phyloP scores from a whole-genome alignment of 139 green algal species.

The Chlorella sorokiniana region DNA sequence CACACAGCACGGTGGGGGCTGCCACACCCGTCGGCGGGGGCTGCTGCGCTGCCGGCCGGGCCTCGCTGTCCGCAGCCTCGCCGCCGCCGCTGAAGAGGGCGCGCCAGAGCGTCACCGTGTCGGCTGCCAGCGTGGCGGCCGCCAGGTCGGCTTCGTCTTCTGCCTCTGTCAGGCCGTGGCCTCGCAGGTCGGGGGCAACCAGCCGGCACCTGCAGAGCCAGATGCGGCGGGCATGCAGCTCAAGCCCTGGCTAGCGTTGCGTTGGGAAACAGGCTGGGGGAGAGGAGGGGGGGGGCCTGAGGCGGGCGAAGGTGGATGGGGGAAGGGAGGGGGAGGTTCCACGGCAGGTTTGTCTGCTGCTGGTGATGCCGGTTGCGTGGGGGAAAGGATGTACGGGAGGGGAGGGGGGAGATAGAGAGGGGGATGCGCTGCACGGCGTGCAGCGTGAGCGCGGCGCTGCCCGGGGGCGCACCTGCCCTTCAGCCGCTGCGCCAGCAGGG shows the following conservation, averaged over 20 bases:
- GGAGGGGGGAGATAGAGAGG: too few relatives aligned
- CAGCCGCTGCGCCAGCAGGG: conserved; percentile 68
- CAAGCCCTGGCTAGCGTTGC: too few relatives aligned
- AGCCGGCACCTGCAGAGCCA: conserved; percentile 61
- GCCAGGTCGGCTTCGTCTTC: conserved; percentile 72
- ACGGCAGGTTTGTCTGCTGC: too few relatives aligned
- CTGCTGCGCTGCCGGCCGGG: neutral
- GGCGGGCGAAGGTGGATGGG: too few relatives aligned
- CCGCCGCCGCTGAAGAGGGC: conserved; percentile 53
- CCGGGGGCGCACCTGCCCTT: conserved; percentile 73
- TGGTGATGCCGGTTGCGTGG: too few relatives aligned
- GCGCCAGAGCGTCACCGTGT: conserved; percentile 71
- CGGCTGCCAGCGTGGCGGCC: conserved; percentile 62
- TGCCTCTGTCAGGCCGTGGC: conserved; percentile 71
- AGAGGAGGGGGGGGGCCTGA: too few relatives aligned
- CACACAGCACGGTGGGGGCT: conserved; percentile 71
- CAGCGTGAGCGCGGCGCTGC: too few relatives aligned
- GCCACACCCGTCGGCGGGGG: neutral
- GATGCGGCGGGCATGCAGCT: neutral
- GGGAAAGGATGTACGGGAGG: too few relatives aligned
- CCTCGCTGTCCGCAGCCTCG: neutral
- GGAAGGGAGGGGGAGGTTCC: too few relatives aligned
- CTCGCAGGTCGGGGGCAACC: conserved; percentile 77
- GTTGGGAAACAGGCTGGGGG: too few relatives aligned
- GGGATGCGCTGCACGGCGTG: too few relatives aligned